These are phyloP conservation scores for Striga hermonthica DNA, from an alignment of 305 asterid genomes.

Conservation along the genomic window DNA sequence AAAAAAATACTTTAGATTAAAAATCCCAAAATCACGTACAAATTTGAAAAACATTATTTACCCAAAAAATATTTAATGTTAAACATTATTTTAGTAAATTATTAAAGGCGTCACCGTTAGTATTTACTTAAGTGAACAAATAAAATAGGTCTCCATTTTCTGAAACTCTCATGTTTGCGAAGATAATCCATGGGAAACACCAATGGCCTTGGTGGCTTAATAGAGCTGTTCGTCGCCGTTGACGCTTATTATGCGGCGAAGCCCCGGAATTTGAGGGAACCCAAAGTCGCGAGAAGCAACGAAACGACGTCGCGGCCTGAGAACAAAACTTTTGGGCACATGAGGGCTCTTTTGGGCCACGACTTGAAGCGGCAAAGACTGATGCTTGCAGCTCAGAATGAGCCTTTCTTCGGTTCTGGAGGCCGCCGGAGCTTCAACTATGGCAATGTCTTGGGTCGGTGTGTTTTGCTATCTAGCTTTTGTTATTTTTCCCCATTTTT, in stretches of 20 bases:
- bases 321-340: constrained; percentile 46
- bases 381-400: constrained; percentile 53
- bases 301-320: constrained; percentile 46
- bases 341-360: constrained; percentile 46
- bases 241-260: constrained; percentile 33
- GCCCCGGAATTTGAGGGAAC: constrained; percentile 41
- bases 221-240: constrained; percentile 33
- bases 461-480: constrained; percentile 16
- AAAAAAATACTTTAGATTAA: too few relatives aligned
- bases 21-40: too few relatives aligned
- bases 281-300: constrained; percentile 8
- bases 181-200: constrained; percentile 28
- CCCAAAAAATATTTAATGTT: too few relatives aligned
- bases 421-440: constrained; percentile 51
- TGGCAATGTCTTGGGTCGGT: constrained; percentile 87
- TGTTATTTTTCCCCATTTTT: background rate
- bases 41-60: too few relatives aligned
- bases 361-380: constrained; percentile 67
- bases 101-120: too few relatives aligned
- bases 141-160: too few relatives aligned
- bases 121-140: too few relatives aligned
- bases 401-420: constrained; percentile 45
- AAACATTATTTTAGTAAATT: too few relatives aligned
- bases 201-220: constrained; percentile 31
- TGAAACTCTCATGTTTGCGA: too few relatives aligned